Evolutionary conservation across 208 protist genomes (phyloP).

Genomic region (Leishmania gerbilli): DNA sequence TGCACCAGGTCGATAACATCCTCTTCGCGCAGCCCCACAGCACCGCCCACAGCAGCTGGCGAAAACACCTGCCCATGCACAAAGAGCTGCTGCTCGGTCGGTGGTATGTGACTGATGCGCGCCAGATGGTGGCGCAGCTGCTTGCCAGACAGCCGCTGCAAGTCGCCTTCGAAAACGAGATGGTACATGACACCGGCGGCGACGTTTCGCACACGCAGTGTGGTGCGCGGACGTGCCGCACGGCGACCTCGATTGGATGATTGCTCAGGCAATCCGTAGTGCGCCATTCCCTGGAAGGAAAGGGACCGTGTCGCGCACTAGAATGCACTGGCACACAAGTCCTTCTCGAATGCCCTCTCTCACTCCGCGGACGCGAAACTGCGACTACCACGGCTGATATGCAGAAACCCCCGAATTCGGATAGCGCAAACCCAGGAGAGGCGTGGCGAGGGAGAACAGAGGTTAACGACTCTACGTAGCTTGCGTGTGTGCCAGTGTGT

Average conservation of each 20-base stretch:
- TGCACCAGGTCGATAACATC: constrained; percentile 21
- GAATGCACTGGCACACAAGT: too few species aligned
- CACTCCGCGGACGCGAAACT: background rate
- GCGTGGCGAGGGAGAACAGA: background rate
- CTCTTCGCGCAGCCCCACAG: constrained; percentile 15
- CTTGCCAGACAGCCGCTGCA: constrained; percentile 40
- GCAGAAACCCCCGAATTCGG: background rate
- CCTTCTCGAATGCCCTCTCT: background rate
- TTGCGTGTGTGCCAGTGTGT: background rate
- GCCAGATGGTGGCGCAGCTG: constrained; percentile 55
- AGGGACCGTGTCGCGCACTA: background rate
- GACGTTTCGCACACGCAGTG: constrained; percentile 52
- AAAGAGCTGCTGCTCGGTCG: constrained; percentile 36
- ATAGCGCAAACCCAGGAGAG: background rate
- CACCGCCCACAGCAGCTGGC: constrained; percentile 14
- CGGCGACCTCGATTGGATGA: background rate
- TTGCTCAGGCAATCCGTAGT: background rate
- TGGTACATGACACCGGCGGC: constrained; percentile 52
- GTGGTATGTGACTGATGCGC: constrained; percentile 43
- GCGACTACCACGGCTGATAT: background rate
- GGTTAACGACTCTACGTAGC: background rate
- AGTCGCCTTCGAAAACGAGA: constrained; percentile 65
- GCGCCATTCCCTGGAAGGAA: background rate
- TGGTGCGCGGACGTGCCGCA: constrained; percentile 15
- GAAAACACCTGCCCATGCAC: constrained; percentile 10